Evolutionary conservation across 768 basidiomycete genomes (phyloP), one percentile per base, ranked within the genome.

Genomic region (Boletellus ananiceps): DNA sequence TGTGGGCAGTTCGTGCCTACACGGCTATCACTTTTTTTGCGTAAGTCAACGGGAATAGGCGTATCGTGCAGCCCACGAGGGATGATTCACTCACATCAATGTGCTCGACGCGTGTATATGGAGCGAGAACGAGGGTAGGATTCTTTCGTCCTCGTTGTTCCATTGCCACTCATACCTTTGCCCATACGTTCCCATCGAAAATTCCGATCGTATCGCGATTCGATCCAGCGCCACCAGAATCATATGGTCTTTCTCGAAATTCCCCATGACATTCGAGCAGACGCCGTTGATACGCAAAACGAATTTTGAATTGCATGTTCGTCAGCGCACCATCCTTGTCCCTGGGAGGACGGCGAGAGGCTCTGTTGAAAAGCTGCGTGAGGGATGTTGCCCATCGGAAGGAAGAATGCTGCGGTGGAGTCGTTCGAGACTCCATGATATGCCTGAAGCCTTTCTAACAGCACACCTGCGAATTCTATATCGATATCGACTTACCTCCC

Each of bases 211-310:
- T 33, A 37, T 29, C 1, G 39, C 12, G 34, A 32, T 16, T 37
- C 51, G 33, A 43, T 49, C 15, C 16, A 35, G 16, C 16, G 21
- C 37, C 46, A 44, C 41, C n/a, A 52, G 15, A 12, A 53, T 40
- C 31, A 29, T 19, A 40, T 33, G 31, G 8, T 39, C 29, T 13
- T 18, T 38, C n/a, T 18, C 37, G 25, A 25, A 41, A 13, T 46
- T 32, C 21, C 34, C 1, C 13, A 48, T 18, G 16, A 48, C 33
- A 23, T 7, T 18, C 44, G 36, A 31, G 39, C 42, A 40, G 32
- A 39, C 35, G 8, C 33, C 25, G n/a, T 19, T 32, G 37, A 35
- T 8, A 31, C 18, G n/a, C 16, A 15, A 18, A 15, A 27, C 41
- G 8, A n/a, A 18, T 34, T 19, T 37, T 38, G 14, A 15, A 27